Conservation (phyloP, 208 protist genomes). For the Leishmania braziliensis region DNA sequence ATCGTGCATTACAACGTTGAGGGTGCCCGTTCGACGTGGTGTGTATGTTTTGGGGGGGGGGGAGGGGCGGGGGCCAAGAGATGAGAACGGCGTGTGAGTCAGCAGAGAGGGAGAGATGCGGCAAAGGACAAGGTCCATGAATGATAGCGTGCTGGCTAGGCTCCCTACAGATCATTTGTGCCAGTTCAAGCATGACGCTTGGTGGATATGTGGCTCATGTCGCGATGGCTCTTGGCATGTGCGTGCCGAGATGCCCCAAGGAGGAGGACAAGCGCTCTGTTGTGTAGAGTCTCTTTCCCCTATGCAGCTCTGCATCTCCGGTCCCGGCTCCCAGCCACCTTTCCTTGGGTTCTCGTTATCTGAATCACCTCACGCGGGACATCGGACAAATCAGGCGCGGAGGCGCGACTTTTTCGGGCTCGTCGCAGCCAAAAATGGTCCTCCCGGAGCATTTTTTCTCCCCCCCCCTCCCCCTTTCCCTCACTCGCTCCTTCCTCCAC, state of each 20-base stretch:
- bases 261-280: background rate
- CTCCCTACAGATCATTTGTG: background rate
- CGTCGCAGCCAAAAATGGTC: too few relatives aligned
- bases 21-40: background rate
- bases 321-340: background rate
- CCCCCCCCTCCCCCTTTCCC: background rate
- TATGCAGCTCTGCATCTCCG: background rate
- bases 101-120: background rate
- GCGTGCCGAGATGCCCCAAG: background rate
- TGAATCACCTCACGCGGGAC: background rate
- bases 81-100: background rate
- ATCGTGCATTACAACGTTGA: background rate
- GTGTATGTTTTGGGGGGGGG: background rate
- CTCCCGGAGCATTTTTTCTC: background rate
- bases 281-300: background rate
- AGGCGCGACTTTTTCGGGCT: background rate
- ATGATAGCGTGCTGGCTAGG: background rate
- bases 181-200: background rate
- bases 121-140: background rate
- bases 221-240: background rate
- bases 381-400: background rate
- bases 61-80: background rate
- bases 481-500: background rate
- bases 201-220: background rate
- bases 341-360: background rate